Conservation (phyloP, 2,329 filamentous ascomycete genomes). For the Aspergillus sergii region DNA sequence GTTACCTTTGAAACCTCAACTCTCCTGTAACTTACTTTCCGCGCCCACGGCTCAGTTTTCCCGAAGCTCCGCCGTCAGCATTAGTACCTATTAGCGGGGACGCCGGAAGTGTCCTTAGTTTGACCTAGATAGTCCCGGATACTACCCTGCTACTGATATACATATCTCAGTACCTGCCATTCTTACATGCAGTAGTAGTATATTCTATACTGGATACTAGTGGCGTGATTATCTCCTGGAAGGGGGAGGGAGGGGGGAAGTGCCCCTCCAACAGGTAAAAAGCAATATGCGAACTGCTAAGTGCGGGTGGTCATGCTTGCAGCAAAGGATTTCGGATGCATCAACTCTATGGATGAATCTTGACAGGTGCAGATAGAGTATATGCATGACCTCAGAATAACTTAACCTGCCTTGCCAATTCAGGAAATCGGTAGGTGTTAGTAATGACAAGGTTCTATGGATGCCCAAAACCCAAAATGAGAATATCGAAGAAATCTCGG, state of each 20-base stretch:
- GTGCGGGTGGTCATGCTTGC: not conserved
- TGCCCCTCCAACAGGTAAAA: not conserved
- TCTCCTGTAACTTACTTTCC: not conserved
- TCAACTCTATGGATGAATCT: not conserved
- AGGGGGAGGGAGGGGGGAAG: not conserved
- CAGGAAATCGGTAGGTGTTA: not conserved
- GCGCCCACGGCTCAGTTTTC: not conserved
- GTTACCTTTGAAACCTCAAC: not conserved
- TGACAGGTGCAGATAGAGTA: not conserved
- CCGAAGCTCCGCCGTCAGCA: not conserved
- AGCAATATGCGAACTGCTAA: not conserved
- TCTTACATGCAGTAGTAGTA: not conserved
- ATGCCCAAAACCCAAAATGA: not conserved
- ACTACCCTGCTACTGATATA: not conserved
- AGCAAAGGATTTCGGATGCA: not conserved
- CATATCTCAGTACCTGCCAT: not conserved
- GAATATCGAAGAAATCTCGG: slow-evolving; percentile 1
- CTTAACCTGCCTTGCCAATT: not conserved
- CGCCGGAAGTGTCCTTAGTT: not conserved
- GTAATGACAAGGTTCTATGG: not conserved
- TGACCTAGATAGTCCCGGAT: not conserved
- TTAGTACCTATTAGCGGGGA: not conserved
- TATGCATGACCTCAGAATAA: not conserved
- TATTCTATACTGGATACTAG: not conserved
- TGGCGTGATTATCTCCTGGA: not conserved